These are phyloP conservation scores for Verticillium klebahnii DNA, from an alignment of 2,329 filamentous ascomycete genomes.

Conservation along the genomic window DNA sequence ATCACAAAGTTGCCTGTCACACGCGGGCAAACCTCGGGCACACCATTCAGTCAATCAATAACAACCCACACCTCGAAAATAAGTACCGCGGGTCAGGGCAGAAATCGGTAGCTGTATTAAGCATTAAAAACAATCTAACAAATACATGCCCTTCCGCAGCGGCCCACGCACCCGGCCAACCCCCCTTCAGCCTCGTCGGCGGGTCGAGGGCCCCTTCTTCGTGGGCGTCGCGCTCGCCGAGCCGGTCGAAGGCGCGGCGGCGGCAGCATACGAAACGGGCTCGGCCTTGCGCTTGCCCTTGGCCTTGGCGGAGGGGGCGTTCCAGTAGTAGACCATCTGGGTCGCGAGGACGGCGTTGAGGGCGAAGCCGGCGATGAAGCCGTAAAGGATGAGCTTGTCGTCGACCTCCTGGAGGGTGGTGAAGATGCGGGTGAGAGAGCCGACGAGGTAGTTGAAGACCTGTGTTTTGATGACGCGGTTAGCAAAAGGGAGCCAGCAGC, in stretches of 20 bases:
- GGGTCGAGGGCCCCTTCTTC: constrained; percentile 38
- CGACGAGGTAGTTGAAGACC: constrained; percentile 97
- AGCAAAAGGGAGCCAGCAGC: not conserved
- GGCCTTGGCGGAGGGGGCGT: constrained; percentile 50
- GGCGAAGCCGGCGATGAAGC: constrained; percentile 86
- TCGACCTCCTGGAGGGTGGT: constrained; percentile 97
- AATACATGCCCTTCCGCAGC: not conserved
- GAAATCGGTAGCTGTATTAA: not conserved
- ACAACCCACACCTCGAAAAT: not conserved
- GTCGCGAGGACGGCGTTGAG: constrained; percentile 81
- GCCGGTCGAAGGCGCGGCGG: constrained; percentile 18
- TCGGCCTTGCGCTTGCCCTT: constrained; percentile 33
- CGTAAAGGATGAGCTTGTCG: constrained; percentile 92
- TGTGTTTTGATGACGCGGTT: constrained; percentile 29
- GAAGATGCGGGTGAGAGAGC: constrained; percentile 91
- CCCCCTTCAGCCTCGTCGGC: constrained; percentile 32
- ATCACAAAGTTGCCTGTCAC: no score
- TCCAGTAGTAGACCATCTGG: constrained; percentile 98
- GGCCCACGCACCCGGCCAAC: not conserved
- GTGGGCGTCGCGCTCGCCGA: constrained; percentile 20
- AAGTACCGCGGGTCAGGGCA: not conserved
- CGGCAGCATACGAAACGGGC: constrained; percentile 13
- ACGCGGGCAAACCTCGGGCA: no score
- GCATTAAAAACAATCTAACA: not conserved
- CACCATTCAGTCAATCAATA: no score